These are phyloP conservation scores for Suillus lakei DNA, from an alignment of 768 basidiomycete species.

Conservation along the genomic window DNA sequence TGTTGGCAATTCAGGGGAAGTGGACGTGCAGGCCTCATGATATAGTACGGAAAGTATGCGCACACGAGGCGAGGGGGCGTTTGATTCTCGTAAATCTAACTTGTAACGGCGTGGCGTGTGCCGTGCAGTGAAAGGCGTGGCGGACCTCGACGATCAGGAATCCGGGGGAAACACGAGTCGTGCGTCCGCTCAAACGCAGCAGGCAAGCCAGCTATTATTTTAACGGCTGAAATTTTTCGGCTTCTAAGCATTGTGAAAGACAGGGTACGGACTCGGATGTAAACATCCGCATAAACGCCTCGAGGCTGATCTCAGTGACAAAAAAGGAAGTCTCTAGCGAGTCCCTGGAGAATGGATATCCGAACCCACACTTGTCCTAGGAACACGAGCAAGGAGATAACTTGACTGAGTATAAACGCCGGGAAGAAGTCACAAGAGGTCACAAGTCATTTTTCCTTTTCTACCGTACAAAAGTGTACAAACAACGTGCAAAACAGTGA, in stretches of 20 bases:
- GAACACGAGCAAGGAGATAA: background rate
- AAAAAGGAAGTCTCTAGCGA: slow-evolving; percentile 14
- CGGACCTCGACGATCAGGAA: slow-evolving; percentile 13
- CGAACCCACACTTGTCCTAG: background rate
- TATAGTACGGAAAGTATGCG: slow-evolving; percentile 25
- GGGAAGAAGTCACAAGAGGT: too few relatives aligned
- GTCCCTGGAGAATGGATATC: slow-evolving; percentile 6
- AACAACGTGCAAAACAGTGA: background rate
- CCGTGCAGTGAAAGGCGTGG: slow-evolving; percentile 25
- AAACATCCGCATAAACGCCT: slow-evolving; percentile 18
- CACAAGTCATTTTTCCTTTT: background rate
- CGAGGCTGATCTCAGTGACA: slow-evolving; percentile 26
- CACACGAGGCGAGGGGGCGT: slow-evolving; percentile 36
- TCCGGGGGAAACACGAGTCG: slow-evolving; percentile 32
- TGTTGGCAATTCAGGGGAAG: slow-evolving; percentile 28
- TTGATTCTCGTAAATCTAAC: slow-evolving; percentile 22
- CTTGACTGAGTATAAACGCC: background rate
- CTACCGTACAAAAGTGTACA: slow-evolving; percentile 7
- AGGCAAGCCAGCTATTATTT: slow-evolving; percentile 25
- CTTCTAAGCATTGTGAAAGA: slow-evolving; percentile 19
- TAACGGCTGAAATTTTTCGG: slow-evolving; percentile 20
- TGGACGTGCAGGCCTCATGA: slow-evolving; percentile 32
- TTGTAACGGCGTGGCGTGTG: slow-evolving; percentile 30
- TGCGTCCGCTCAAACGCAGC: slow-evolving; percentile 30
- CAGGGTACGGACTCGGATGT: background rate